These are phyloP conservation scores for Microcyclosporella mali DNA, from an alignment of 2,329 filamentous ascomycete genomes.

Conservation along the genomic window DNA sequence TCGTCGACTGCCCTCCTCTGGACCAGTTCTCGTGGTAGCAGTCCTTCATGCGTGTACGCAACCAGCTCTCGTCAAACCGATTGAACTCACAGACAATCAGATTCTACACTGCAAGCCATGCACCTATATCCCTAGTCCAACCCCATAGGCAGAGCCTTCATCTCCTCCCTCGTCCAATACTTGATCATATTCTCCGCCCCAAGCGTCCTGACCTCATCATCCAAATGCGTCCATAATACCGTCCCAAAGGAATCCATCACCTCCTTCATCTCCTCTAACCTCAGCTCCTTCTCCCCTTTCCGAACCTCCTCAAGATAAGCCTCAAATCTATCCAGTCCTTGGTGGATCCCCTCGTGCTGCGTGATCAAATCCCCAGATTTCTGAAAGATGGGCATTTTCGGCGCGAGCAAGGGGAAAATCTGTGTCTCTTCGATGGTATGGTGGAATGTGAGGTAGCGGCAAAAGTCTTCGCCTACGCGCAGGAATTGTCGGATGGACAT, in stretches of 20 bases:
- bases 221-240: constrained; percentile 75
- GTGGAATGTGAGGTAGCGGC: constrained; percentile 64
- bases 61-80: no score
- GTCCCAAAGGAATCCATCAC: constrained; percentile 68
- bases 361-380: constrained; percentile 59
- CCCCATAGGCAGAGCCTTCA: constrained; percentile 63
- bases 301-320: constrained; percentile 32
- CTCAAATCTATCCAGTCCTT: constrained; percentile 40
- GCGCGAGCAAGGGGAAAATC: constrained; percentile 71
- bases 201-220: constrained; percentile 73
- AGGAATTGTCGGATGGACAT: constrained; percentile 67
- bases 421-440: constrained; percentile 69
- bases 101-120: no score
- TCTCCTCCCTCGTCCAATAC: constrained; percentile 74
- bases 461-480: constrained; percentile 61
- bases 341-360: constrained; percentile 75
- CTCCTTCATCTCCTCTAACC: constrained; percentile 29
- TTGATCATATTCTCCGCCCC: constrained; percentile 81
- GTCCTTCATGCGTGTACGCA: no score
- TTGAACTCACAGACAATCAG: no score
- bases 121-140: not conserved
- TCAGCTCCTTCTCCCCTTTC: constrained; percentile 55
- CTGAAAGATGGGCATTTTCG: constrained; percentile 71
- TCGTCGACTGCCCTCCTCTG: no score
- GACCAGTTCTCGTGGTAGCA: no score